Base-by-base conservation (phyloP, 495 filamentous ascomycete species). In the Aspergillus bertholletiae region DNA sequence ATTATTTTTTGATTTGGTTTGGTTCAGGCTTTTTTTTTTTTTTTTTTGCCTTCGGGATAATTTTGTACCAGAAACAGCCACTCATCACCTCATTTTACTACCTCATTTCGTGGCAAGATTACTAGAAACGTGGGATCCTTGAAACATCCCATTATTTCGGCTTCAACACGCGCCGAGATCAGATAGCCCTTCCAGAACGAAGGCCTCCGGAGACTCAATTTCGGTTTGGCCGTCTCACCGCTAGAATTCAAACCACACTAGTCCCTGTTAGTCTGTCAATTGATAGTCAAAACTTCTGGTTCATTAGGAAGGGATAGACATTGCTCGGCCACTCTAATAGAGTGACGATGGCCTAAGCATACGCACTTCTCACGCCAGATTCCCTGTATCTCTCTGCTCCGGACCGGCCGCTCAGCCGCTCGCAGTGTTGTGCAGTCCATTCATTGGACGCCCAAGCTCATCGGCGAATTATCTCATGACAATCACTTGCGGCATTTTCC, bases 291-390 rank as follows among this genome's bases (percentile, higher is more conserved):
- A 43, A 23, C 9, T 18, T 9, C 23, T 27, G 1, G n/a, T 27
- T 52, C 8, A 27, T 32, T 43, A 18, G 27, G 27, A 48, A 48
- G 23, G 37, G 23, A 52, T 43, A 21, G n/a, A 40, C 37, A n/a
- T n/a, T n/a, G n/a, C n/a, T n/a, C n/a, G n/a, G n/a, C n/a, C n/a
- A n/a, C n/a, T n/a, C n/a, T n/a, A n/a, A n/a, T n/a, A 46, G 46
- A 46, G 44, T 58, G 51, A 54, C 54, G 41, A 35, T 45, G 24
- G 28, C 20, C 51, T 54, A 49, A 49, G 15, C 22, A 39, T 39
- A 43, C 51, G 45, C 39, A 27, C 26, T 32, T 57, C 44, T 41
- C 48, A 52, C 52, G 47, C 54, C 51, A 47, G 24, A 44, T 21
- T 15, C 18, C 50, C 15, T n/a, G 12, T 45, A 21, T 23, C 27